Conservation (phyloP, 768 basidiomycete genomes). For the Kwoniella sp. region DNA sequence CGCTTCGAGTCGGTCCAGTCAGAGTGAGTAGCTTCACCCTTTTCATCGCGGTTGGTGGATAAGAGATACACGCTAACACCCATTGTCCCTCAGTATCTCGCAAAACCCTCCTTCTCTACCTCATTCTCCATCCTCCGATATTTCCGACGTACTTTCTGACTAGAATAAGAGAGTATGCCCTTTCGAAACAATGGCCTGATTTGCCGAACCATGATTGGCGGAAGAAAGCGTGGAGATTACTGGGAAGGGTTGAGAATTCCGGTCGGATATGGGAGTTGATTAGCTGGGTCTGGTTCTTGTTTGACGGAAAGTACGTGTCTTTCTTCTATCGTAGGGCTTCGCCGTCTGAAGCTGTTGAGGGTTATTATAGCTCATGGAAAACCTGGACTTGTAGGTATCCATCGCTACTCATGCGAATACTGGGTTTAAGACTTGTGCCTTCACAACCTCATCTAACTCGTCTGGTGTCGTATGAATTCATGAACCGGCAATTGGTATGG, state of each 20-base stretch:
- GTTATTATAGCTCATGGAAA: not conserved
- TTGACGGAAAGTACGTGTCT: constrained; percentile 81
- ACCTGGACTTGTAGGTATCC: constrained; percentile 75
- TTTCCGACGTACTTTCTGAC: constrained; percentile 76
- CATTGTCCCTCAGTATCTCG: not conserved
- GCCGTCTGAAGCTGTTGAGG: no score
- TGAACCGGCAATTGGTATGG: constrained; percentile 99
- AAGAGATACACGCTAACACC: no score
- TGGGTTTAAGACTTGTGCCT: constrained; percentile 74
- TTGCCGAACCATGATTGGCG: constrained; percentile 76
- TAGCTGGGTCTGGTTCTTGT: constrained; percentile 82
- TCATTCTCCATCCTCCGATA: constrained; percentile 65
- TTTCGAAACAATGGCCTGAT: constrained; percentile 88
- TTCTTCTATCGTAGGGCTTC: no score
- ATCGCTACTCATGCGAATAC: constrained; percentile 74
- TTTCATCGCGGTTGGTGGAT: no score
- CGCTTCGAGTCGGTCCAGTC: constrained; percentile 7
- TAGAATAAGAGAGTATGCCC: constrained; percentile 71
- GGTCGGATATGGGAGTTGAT: constrained; percentile 66
- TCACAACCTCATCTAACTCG: constrained; percentile 69
- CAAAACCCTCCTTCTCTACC: constrained; percentile 66
- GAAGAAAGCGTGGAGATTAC: constrained; percentile 70
- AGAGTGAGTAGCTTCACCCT: constrained; percentile 7
- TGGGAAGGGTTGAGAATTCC: constrained; percentile 69
- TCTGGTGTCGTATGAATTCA: constrained; percentile 95